These are phyloP conservation scores for Furculomyces boomerangus DNA, from an alignment of 371 early-diverging fungal genomes.

Conservation along the genomic window DNA sequence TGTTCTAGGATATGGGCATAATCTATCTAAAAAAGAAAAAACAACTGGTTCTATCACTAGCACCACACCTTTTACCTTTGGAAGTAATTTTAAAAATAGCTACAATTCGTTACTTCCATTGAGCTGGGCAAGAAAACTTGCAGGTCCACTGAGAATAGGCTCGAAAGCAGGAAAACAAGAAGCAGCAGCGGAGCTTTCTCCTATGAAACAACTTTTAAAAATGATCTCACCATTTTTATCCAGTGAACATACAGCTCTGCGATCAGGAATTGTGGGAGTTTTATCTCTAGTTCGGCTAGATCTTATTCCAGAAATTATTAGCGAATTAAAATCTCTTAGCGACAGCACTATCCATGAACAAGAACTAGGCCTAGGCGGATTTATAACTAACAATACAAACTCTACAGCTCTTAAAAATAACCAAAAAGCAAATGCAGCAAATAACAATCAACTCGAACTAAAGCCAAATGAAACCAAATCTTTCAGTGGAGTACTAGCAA, in stretches of 20 bases:
- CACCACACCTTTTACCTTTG: neutral
- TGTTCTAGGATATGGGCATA: too few relatives aligned
- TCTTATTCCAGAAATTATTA: slow-evolving; percentile 16
- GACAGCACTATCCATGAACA: neutral
- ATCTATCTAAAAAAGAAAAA: too few relatives aligned
- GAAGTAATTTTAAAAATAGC: neutral
- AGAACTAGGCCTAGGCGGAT: neutral
- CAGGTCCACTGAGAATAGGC: slow-evolving; percentile 15
- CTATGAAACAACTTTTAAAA: slow-evolving; percentile 20
- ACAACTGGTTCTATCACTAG: neutral
- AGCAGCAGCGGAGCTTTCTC: slow-evolving; percentile 11
- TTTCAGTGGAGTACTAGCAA: too few relatives aligned
- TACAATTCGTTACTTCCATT: slow-evolving; percentile 10
- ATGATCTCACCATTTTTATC: slow-evolving; percentile 11
- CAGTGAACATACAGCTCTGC: slow-evolving; percentile 18
- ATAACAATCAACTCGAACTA: neutral
- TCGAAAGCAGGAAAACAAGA: slow-evolving; percentile 16
- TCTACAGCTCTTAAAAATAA: neutral
- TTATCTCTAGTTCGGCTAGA: slow-evolving; percentile 11
- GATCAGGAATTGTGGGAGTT: slow-evolving; percentile 11
- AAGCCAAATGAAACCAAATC: too few relatives aligned
- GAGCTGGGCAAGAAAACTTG: slow-evolving; percentile 20
- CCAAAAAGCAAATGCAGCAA: neutral
- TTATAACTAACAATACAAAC: neutral
- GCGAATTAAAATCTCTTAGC: slow-evolving; percentile 14